Evolutionary conservation across 1,284 basidiomycete genomes (phyloP).

Genomic region (Apiotrichum mycotoxinovorans): DNA sequence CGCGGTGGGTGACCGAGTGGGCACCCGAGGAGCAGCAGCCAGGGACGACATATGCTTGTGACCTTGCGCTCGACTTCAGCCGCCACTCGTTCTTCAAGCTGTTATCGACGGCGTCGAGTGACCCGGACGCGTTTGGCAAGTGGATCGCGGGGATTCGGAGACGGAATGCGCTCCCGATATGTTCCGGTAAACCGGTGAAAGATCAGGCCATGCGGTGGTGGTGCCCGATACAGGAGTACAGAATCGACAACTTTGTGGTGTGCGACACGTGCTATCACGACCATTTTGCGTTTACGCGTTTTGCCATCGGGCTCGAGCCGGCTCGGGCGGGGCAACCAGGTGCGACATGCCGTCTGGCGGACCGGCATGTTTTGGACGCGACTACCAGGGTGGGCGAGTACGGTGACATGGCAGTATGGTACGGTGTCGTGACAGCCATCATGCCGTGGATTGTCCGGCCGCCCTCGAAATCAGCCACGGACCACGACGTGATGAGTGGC

Average conservation of each 20-base stretch:
- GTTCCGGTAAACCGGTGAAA: not conserved
- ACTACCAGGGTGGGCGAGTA: not conserved
- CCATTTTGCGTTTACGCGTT: not conserved
- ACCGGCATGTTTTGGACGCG: not conserved
- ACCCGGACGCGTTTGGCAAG: not conserved
- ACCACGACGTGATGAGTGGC: not conserved
- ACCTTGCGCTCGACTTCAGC: not conserved
- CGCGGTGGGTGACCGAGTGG: not conserved
- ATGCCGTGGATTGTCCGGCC: not conserved
- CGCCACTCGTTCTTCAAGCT: not conserved
- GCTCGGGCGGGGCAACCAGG: not conserved
- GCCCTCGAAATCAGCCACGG: not conserved
- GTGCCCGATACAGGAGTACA: not conserved
- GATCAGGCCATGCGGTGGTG: not conserved
- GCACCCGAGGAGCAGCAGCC: not conserved
- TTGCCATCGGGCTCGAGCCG: not conserved
- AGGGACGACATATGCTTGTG: not conserved
- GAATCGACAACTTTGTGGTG: not conserved
- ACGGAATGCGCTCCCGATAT: not conserved
- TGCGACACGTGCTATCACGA: slow-evolving; percentile 5
- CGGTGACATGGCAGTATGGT: not conserved
- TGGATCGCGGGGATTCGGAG: not conserved
- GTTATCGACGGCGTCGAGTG: not conserved
- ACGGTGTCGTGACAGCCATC: not conserved
- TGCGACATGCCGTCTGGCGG: not conserved